These are phyloP conservation scores for Mortierella sp. DNA, from an alignment of 371 early-diverging fungal species.

Conservation along the genomic window DNA sequence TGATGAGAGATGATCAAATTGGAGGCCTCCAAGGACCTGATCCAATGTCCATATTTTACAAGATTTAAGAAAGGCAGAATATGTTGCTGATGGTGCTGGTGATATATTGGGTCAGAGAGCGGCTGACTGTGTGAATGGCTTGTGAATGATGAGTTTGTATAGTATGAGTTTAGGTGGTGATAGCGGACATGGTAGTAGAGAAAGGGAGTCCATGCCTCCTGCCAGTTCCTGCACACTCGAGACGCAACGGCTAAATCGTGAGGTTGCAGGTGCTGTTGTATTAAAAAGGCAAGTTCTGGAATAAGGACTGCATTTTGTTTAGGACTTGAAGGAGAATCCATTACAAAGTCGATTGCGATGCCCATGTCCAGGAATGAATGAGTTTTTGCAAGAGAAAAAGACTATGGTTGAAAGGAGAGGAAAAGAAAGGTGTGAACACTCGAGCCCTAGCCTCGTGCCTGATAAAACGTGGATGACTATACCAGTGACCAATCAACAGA, in stretches of 20 bases:
- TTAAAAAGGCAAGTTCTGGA: slow-evolving; percentile 45
- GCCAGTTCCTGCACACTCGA: slow-evolving; percentile 40
- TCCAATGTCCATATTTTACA: slow-evolving; percentile 37
- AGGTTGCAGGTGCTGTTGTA: slow-evolving; percentile 30
- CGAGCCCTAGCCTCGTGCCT: slow-evolving; percentile 13
- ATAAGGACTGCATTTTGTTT: slow-evolving; percentile 33
- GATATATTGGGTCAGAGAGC: background rate
- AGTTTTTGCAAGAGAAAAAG: background rate
- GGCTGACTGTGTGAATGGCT: slow-evolving; percentile 1
- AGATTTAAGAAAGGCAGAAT: slow-evolving; percentile 35
- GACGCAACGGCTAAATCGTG: slow-evolving; percentile 41
- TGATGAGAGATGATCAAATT: slow-evolving; percentile 30
- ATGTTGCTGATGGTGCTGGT: slow-evolving; percentile 12
- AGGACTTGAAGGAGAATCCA: slow-evolving; percentile 1
- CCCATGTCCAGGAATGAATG: slow-evolving; percentile 8
- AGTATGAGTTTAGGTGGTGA: slow-evolving; percentile 9
- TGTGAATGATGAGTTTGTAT: background rate
- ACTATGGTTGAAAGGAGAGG: background rate
- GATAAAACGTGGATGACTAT: slow-evolving; percentile 14
- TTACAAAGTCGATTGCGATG: slow-evolving; percentile 26
- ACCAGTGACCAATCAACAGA: slow-evolving; percentile 1
- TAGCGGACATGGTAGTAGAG: slow-evolving; percentile 37
- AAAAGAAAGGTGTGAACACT: background rate
- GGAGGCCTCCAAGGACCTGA: slow-evolving; percentile 29
- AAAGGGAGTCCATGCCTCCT: slow-evolving; percentile 44